These are phyloP conservation scores for Exophiala sideris DNA, from an alignment of 2,329 filamentous ascomycete genomes.

Conservation along the genomic window DNA sequence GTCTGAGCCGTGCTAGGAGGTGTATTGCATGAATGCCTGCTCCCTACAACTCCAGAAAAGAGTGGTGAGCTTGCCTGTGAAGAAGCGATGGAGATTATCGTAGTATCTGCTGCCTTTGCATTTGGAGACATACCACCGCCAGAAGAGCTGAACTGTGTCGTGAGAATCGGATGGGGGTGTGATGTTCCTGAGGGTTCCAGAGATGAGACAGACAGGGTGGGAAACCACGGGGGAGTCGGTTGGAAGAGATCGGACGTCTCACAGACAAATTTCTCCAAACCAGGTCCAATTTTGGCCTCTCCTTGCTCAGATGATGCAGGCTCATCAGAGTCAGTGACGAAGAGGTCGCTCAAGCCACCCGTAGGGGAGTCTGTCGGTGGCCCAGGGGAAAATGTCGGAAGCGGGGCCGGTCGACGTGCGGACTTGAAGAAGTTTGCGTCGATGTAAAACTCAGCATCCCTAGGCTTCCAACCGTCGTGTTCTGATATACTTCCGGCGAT, in stretches of 20 bases:
- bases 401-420: neutral
- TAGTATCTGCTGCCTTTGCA: neutral
- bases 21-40: conserved; percentile 1
- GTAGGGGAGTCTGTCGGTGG: neutral
- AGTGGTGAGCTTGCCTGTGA: conserved; percentile 1
- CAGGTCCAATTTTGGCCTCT: neutral
- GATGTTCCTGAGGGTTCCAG: neutral
- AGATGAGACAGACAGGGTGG: neutral
- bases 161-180: neutral
- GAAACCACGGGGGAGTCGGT: neutral
- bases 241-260: neutral
- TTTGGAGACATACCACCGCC: neutral
- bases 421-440: neutral
- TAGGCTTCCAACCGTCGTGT: neutral
- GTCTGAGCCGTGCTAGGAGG: neutral
- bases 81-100: neutral
- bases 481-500: neutral
- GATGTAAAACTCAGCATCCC: neutral
- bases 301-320: neutral
- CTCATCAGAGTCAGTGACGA: neutral
- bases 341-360: neutral
- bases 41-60: neutral
- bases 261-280: neutral
- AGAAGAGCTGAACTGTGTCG: neutral
- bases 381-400: neutral